These are phyloP conservation scores for Cryoendolithus antarcticus DNA, from an alignment of 2,329 filamentous ascomycete genomes.

Conservation along the genomic window DNA sequence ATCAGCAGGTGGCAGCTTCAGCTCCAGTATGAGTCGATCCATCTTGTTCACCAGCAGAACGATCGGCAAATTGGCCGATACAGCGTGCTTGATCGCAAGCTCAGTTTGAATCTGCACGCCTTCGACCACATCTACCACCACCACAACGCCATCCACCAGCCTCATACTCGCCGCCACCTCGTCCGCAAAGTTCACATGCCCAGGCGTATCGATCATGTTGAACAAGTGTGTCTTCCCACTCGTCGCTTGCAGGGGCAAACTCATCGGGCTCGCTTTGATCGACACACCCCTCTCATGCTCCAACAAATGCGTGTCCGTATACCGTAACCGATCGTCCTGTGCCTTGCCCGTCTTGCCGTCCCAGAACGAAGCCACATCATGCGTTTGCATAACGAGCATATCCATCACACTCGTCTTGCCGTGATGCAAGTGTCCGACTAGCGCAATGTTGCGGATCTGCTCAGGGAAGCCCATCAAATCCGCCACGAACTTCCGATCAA, in stretches of 20 bases:
- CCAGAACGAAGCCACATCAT: slow-evolving; percentile 67
- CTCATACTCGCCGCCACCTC: slow-evolving; percentile 83
- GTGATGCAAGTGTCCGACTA: slow-evolving; percentile 89
- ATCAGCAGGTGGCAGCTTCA: slow-evolving; percentile 86
- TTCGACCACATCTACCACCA: slow-evolving; percentile 96
- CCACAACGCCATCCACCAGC: slow-evolving; percentile 78
- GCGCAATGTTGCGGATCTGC: slow-evolving; percentile 81
- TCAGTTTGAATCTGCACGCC: slow-evolving; percentile 97
- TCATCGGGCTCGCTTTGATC: slow-evolving; percentile 91
- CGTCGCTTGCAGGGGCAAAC: slow-evolving; percentile 72
- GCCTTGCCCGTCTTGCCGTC: slow-evolving; percentile 71
- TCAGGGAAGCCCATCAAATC: slow-evolving; percentile 94
- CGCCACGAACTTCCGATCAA: slow-evolving; percentile 82
- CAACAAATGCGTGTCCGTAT: slow-evolving; percentile 82
- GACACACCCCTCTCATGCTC: slow-evolving; percentile 85
- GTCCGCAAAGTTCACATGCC: slow-evolving; percentile 96
- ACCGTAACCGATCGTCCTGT: slow-evolving; percentile 79
- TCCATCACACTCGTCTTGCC: slow-evolving; percentile 98
- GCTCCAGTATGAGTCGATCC: slow-evolving; percentile 84
- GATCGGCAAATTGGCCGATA: slow-evolving; percentile 77
- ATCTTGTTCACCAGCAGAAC: slow-evolving; percentile 94
- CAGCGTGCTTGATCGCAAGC: slow-evolving; percentile 91
- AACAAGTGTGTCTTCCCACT: slow-evolving; percentile 90
- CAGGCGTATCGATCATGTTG: slow-evolving; percentile 91
- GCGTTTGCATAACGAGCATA: slow-evolving; percentile 92